Base-by-base conservation (phyloP, 2,329 filamentous ascomycete species). In the Pseudopyrenochaeta lycopersici region DNA sequence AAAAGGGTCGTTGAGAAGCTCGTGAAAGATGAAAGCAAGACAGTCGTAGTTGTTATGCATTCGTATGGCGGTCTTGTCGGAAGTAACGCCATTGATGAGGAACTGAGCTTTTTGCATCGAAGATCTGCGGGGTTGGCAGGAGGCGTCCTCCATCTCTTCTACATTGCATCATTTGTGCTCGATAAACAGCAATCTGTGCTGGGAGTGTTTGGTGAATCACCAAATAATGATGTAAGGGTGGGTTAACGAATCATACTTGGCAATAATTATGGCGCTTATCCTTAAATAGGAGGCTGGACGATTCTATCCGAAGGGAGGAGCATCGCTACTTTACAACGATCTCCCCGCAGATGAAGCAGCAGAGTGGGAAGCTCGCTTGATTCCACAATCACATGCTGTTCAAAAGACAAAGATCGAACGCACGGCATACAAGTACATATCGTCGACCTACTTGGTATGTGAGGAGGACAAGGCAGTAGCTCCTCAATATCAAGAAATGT, bases 361-460 rank as follows among this genome's bases (percentile, higher is more conserved):
- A 6, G 42, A 11, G 1, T 23, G 39, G 32, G 46, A 23, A 15
- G n/a, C 45, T 27, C 36, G 44, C 21, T 15, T 47, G 32, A 27
- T 68, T 6, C 44, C 56, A 54, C 6, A 51, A 21, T 43, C 33
- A 10, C 27, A 44, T 29, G 40, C 31, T 2, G 54, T 54, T 3
- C 38, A 46, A 15, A 51, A 33, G 23, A 43, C 51, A 21, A 15
- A 41, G 33, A 46, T 70, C 5, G 71, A 68, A 0, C 72, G 74
- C 35, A 72, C 72, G 11, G 75, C 72, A 1, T 80, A 72, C 68
- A 75, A 69, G 49, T 54, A 75, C 23, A 72, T 80, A 15, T 73
- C 76, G 1, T 70, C 61, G 20, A 77, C 76, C 5, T 80, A 77
- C 53, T 55, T 81, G 6, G 43, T 76, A 17, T 80, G 77, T 56